A percentile compares a stretch with the other conserved stretches of the same genome.
These are phyloP conservation scores for Russula foetens DNA, from an alignment of 768 basidiomycete genomes.

Conservation along the genomic window DNA sequence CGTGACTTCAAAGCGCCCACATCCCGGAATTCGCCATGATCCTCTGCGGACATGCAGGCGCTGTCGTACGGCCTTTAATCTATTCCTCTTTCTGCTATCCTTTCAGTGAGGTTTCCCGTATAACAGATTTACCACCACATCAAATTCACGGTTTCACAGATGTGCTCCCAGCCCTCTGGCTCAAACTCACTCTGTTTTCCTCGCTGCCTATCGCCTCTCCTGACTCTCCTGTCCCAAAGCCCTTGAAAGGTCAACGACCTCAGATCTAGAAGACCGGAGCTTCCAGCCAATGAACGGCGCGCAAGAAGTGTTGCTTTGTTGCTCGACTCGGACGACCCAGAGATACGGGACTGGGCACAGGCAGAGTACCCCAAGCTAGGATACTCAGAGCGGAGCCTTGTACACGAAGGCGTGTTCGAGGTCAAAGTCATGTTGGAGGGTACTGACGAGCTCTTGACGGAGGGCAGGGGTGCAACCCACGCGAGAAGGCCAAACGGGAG, in stretches of 20 bases:
- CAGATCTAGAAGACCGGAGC: slow-evolving; percentile 5
- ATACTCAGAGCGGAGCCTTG: slow-evolving; percentile 11
- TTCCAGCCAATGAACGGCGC: slow-evolving; percentile 10
- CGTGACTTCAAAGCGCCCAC: background rate
- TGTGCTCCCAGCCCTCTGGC: too few species aligned
- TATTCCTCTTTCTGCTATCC: background rate
- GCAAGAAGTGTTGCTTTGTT: too few species aligned
- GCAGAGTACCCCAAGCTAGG: slow-evolving; percentile 19
- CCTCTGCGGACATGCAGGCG: slow-evolving; percentile 5
- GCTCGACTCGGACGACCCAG: too few species aligned
- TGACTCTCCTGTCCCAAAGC: slow-evolving; percentile 12
- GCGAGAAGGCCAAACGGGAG: slow-evolving; percentile 17
- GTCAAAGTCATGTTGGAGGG: slow-evolving; percentile 9
- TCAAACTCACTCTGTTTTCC: slow-evolving; percentile 18
- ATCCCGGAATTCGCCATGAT: slow-evolving; percentile 1
- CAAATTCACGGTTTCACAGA: slow-evolving; percentile 19
- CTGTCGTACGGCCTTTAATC: slow-evolving; percentile 1
- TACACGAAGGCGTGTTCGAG: slow-evolving; percentile 18
- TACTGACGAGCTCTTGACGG: slow-evolving; percentile 3
- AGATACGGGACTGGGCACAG: slow-evolving; percentile 19
- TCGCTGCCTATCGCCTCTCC: slow-evolving; percentile 18
- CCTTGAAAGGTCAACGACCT: slow-evolving; percentile 5
- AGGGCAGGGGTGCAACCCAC: slow-evolving; percentile 7
- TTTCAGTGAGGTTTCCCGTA: background rate
- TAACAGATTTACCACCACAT: slow-evolving; percentile 14